Base-by-base conservation (phyloP, 176 grass and related monocot species). In the Eremochloa ophiuroides region DNA sequence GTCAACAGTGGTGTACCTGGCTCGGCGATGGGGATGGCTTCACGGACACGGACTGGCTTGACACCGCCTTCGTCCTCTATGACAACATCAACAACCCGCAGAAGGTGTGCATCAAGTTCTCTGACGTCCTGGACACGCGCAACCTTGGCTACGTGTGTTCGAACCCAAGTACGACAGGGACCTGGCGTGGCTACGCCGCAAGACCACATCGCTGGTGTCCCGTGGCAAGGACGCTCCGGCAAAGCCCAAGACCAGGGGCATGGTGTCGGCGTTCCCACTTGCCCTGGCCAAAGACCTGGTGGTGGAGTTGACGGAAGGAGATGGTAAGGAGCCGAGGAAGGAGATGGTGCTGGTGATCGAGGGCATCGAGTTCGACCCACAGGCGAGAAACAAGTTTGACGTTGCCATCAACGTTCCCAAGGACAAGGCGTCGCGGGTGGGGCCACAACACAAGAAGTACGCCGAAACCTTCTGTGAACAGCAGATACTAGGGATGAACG, bases 1-100 rank as follows among this genome's bases (percentile, higher is more conserved):
- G n/a, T n/a, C n/a, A n/a, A n/a, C n/a, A n/a, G n/a, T 88, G 79
- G 78, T n/a, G n/a, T 51, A 71, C 58, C 65, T 0, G 11, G 30
- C 79, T 84, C 41, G 25, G 80, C 11, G 13, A 46, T 59, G 2
- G 31, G 3, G 7, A 44, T 8, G 18, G 18, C 55, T 31, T 72
- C 64, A 2, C 20, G 2, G 62, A 82, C 71, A 1, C 43, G 27
- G 79, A 5, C 8, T 69, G 66, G 66, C 66, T 69, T 9, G 34
- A 81, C 66, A 29, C 85, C 8, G 26, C 10, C 66, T 69, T 69
- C 38, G 11, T 25, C 66, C 42, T 42, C 38, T 69, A 15, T 11
- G 65, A 67, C 65, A 9, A 10, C 53, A n/a, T 25, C 53, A 10
- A 39, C 9, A n/a, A n/a, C 8, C 65, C 9, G 10, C 3, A 4